These are phyloP conservation scores for Myriosclerotinia duriaeana DNA, from an alignment of 2,329 filamentous ascomycete genomes.

Conservation along the genomic window DNA sequence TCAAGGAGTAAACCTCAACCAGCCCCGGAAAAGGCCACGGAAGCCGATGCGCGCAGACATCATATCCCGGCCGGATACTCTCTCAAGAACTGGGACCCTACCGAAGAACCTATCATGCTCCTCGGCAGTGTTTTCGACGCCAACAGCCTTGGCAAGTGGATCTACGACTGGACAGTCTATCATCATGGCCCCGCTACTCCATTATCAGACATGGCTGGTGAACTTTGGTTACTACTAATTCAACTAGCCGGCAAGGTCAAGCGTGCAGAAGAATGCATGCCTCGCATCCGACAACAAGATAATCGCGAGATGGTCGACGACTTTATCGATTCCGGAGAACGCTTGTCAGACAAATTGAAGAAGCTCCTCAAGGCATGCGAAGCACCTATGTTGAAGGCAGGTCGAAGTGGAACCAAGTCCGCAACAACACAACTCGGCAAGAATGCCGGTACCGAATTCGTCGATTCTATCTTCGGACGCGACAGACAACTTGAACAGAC, in stretches of 20 bases:
- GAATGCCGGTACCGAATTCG: conserved; percentile 91
- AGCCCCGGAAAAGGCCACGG: conserved; percentile 52
- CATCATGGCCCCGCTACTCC: conserved; percentile 78
- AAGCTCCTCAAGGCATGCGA: conserved; percentile 88
- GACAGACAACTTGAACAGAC: conserved; percentile 88
- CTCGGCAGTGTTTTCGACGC: conserved; percentile 95
- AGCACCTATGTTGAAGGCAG: conserved; percentile 88
- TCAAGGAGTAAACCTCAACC: conserved; percentile 42
- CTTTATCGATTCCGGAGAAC: conserved; percentile 85
- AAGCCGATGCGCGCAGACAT: conserved; percentile 60
- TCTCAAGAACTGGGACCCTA: conserved; percentile 97
- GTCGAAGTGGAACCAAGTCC: conserved; percentile 69
- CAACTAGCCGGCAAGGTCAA: conserved; percentile 93
- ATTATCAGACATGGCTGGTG: conserved; percentile 87
- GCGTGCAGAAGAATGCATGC: conserved; percentile 76
- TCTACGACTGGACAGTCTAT: conserved; percentile 98
- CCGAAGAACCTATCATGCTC: conserved; percentile 88
- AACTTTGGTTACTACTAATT: conserved; percentile 93
- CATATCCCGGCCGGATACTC: conserved; percentile 88
- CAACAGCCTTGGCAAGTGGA: conserved; percentile 97
- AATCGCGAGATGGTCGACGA: conserved; percentile 81
- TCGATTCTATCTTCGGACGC: conserved; percentile 90
- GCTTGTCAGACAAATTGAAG: conserved; percentile 81
- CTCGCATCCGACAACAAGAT: conserved; percentile 69
- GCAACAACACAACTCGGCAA: conserved; percentile 72